Evolutionary conservation across 2,329 filamentous ascomycete species (phyloP), one percentile per base, ranked within the genome.

Genomic region (Onygenales sp.): DNA sequence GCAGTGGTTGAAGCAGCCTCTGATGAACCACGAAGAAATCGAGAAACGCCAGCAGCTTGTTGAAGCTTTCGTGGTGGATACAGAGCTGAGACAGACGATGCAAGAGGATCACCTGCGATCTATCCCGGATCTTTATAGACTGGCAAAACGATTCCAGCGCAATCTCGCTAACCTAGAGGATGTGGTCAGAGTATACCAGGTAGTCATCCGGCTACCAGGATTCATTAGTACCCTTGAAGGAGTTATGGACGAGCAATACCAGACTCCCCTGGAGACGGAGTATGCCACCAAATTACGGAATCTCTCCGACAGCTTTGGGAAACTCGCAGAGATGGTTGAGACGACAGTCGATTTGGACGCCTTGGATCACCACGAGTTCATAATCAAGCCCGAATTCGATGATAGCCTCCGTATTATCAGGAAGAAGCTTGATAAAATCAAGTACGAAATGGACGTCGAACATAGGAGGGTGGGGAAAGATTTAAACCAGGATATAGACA

Each of bases 331-430:
- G 67, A 96, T 98, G 89, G 93, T 98, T 0, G 93, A 98, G 74
- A 95, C 93, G 1, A 98, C 94, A 0, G 91, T 98, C 11, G 93
- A 98, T 64, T 81, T 98, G 0, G 89, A 95, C 54, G 93, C 93
- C 2, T 81, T 98, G 9, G 92, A 98, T 64, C 90, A 93, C 60
- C 93, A 98, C 65, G 93, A 98, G 67, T 98, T 94, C 72, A 92
- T 96, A 63, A 98, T 98, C 79, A 98, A 97, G 72, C 88, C 94
- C 0, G 93, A 98, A 65, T 98, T 96, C 59, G 93, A 98, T 64
- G 90, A 96, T 55, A 81, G 84, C 52, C 76, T 98, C 39, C 83
- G 86, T 14, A 83, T 88, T n/a, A 94, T 98, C 61, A 84, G 89
- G 51, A 91, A 88, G 72, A 93, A 92, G 66, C 82, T 98, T 1